Conservation (phyloP, 2,329 filamentous ascomycete genomes). For the Zopfia rhizophila region DNA sequence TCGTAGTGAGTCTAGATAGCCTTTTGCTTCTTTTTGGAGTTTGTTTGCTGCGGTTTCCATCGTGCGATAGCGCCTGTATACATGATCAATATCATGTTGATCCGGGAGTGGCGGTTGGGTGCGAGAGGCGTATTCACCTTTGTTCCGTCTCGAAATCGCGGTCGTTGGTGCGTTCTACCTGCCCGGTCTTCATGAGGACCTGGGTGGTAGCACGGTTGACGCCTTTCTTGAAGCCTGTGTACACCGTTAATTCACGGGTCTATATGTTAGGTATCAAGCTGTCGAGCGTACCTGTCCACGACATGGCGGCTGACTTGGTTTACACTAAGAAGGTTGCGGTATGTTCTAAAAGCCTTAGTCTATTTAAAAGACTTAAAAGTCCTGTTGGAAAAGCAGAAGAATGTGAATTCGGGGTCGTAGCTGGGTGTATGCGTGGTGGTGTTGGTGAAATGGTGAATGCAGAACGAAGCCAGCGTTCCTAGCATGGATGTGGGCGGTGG, state of each 20-base stretch:
- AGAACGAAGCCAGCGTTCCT: not conserved
- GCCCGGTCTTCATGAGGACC: conserved; percentile 99
- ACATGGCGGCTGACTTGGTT: conserved; percentile 51
- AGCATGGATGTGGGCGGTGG: conserved; percentile 3
- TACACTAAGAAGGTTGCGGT: conserved; percentile 13
- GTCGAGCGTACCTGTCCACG: conserved; percentile 66
- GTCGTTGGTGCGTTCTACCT: conserved; percentile 98
- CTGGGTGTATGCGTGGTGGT: not conserved
- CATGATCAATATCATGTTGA: conserved; percentile 1
- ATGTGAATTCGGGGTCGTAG: not conserved
- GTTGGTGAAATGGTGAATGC: not conserved
- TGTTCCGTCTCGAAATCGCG: conserved; percentile 99
- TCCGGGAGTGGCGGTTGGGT: conserved; percentile 7
- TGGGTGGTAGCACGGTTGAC: conserved; percentile 98
- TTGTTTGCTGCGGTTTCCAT: conserved; percentile 95
- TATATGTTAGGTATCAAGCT: conserved; percentile 13
- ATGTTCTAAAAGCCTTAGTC: too few relatives aligned
- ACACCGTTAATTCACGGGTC: conserved; percentile 31
- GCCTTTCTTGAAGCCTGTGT: conserved; percentile 89
- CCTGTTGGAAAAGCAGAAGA: too few relatives aligned
- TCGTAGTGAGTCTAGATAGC: conserved; percentile 94
- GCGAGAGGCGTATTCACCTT: conserved; percentile 67
- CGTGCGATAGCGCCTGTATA: conserved; percentile 84
- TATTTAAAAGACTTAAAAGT: too few relatives aligned
- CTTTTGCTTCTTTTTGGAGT: conserved; percentile 97